phyloP scores from a whole-genome alignment of 306 rosid species.

The Oemleria cerasiformis region DNA sequence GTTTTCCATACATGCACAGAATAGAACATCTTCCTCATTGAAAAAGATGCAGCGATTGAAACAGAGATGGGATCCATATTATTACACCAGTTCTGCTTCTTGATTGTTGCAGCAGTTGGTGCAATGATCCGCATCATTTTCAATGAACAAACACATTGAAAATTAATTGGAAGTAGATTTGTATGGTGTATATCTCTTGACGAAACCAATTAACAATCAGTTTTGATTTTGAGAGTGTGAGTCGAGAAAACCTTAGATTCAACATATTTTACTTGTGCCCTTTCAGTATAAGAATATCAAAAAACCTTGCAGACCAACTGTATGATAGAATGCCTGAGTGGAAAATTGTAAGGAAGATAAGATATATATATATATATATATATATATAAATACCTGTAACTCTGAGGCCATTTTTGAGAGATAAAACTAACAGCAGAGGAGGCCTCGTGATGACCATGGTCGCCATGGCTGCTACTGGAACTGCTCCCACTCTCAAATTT shows the following conservation, averaged over 20 bases:
- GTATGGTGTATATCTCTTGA: neutral
- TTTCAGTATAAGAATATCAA: no score
- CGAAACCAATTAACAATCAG: neutral
- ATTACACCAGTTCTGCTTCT: no score
- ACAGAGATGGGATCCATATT: no score
- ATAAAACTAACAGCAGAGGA: conserved; percentile 27
- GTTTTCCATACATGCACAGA: neutral
- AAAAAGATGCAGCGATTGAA: neutral
- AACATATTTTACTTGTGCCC: neutral
- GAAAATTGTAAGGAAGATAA: neutral
- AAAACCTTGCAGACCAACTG: neutral
- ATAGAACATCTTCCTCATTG: neutral
- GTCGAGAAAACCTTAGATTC: neutral
- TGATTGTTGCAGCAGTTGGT: no score
- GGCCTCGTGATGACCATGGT: conserved; percentile 11
- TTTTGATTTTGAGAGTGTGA: no score
- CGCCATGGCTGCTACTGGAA: conserved; percentile 18
- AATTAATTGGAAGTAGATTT: no score
- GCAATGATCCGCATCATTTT: neutral
- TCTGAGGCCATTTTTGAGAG: conserved; percentile 81
- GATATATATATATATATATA: no score
- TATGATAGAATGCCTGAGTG: neutral
- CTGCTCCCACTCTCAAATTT: conserved; percentile 26
- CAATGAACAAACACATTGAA: neutral
- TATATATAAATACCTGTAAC: conserved; percentile 45